Base-by-base conservation (phyloP, 2,329 filamentous ascomycete species). In the Bisporella sp. region DNA sequence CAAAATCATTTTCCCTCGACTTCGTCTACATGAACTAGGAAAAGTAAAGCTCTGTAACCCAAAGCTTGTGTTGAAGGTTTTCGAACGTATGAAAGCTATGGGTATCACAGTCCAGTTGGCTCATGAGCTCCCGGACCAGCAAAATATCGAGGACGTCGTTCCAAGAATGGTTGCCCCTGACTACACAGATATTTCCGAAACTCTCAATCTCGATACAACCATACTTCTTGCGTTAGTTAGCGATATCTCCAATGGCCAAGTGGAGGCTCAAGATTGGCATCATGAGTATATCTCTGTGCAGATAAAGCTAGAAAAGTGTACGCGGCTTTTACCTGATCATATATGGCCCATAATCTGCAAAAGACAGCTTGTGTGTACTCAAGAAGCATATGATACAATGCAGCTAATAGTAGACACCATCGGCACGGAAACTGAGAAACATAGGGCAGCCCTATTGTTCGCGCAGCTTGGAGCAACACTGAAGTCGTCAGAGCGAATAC, bases 191-290 rank as follows among this genome's bases (percentile, higher is more conserved):
- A 65, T 75, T 31, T 69, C 73, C 1, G 55, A 68, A 2, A 71
- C 66, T 0, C 59, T 81, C 13, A 81, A 81, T 57, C 71, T 81
- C 48, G 78, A 81, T 62, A 80, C 76, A 61, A 87, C 84, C 0
- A 75, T 87, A 49, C 72, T 88, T 1, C 74, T 88, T 5, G 84
- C 83, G 4, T 70, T 87, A 13, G 77, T 84, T 3, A 86, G 82
- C 3, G 84, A 88, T 58, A 75, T 87, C 32, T 65, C 68, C 33
- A 58, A 65, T 62, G 68, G 59, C 5, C 54, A 54, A 28, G 62
- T 66, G 11, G 59, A 63, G 32, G 49, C 54, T 6, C 49, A 61
- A 49, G 59, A 66, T 47, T 65, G 62, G 63, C 62, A 66, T 52
- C 61, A 65, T 45, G 55, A 59, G 45, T 57, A 57, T 39, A 58